A percentile compares a stretch with the other conserved stretches of the same genome.
phyloP scores from a whole-genome alignment of 495 filamentous ascomycete genomes.

The Poronia punctata region DNA sequence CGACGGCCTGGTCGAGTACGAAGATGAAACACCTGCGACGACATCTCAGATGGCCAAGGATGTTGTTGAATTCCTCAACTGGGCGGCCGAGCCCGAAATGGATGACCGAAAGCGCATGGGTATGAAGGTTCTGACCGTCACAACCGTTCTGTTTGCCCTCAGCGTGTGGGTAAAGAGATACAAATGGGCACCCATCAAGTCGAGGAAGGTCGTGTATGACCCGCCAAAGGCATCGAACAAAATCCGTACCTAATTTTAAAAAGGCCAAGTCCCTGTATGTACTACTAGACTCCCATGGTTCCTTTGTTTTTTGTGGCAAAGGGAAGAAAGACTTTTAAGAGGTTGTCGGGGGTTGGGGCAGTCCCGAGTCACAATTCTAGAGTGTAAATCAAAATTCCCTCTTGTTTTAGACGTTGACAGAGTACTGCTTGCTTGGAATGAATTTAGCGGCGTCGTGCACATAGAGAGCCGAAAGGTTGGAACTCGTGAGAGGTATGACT shows the following conservation, averaged over 20 bases:
- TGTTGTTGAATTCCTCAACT: constrained; percentile 97
- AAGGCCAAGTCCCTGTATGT: constrained; percentile 31
- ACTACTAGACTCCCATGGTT: constrained; percentile 33
- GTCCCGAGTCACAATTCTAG: constrained; percentile 23
- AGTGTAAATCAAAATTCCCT: constrained; percentile 30
- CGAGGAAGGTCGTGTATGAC: constrained; percentile 84
- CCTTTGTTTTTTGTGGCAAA: constrained; percentile 29
- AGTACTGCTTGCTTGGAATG: constrained; percentile 1
- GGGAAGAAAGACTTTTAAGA: constrained; percentile 24
- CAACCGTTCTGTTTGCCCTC: constrained; percentile 69
- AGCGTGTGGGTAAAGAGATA: constrained; percentile 99
- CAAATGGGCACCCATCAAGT: constrained; percentile 95
- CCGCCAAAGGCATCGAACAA: constrained; percentile 49
- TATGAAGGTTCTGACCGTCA: constrained; percentile 79
- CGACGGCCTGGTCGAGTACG: constrained; percentile 97
- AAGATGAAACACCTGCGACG: constrained; percentile 89
- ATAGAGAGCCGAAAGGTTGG: constrained; percentile 1
- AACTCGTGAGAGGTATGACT: too few species aligned
- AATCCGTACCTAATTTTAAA: constrained; percentile 33
- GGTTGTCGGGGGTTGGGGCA: constrained; percentile 16
- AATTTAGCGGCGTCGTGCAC: constrained; percentile 2
- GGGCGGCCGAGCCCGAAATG: constrained; percentile 98
- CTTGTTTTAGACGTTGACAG: constrained; percentile 21
- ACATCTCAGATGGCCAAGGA: constrained; percentile 99
- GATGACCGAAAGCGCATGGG: constrained; percentile 99